Evolutionary conservation across 495 filamentous ascomycete species (phyloP).

Genomic region (Hypomontagnella monticulosa): DNA sequence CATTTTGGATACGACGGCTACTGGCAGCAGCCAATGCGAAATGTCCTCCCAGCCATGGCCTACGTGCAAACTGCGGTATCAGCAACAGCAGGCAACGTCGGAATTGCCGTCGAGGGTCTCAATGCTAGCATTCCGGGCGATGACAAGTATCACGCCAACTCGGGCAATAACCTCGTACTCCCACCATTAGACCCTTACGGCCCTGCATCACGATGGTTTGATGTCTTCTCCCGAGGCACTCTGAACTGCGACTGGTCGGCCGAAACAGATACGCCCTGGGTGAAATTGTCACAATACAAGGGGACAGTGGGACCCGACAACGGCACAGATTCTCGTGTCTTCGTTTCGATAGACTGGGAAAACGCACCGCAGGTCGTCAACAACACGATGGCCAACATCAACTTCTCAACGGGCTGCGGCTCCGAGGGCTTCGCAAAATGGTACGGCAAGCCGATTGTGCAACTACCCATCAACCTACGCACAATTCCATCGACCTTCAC

Average conservation of each 20-base stretch:
- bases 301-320: constrained; percentile 62
- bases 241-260: constrained; percentile 66
- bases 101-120: constrained; percentile 70
- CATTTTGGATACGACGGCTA: constrained; percentile 63
- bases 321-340: constrained; percentile 65
- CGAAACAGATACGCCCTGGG: constrained; percentile 61
- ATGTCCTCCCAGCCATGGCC: constrained; percentile 67
- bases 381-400: constrained; percentile 59
- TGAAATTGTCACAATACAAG: constrained; percentile 63
- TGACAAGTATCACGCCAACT: constrained; percentile 69
- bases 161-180: constrained; percentile 63
- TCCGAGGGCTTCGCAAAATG: constrained; percentile 56
- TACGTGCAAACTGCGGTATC: constrained; percentile 66
- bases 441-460: constrained; percentile 60
- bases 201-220: constrained; percentile 68
- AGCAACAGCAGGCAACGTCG: constrained; percentile 69
- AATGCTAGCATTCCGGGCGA: constrained; percentile 74
- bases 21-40: constrained; percentile 78
- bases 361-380: constrained; percentile 60
- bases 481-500: constrained; percentile 63
- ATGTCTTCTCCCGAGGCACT: constrained; percentile 72
- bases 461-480: constrained; percentile 67
- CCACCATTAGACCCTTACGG: constrained; percentile 71
- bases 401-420: constrained; percentile 65
- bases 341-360: constrained; percentile 70